Evolutionary conservation across 1,139 yeast genomes (phyloP).

Genomic region (Protomyces inouyei): DNA sequence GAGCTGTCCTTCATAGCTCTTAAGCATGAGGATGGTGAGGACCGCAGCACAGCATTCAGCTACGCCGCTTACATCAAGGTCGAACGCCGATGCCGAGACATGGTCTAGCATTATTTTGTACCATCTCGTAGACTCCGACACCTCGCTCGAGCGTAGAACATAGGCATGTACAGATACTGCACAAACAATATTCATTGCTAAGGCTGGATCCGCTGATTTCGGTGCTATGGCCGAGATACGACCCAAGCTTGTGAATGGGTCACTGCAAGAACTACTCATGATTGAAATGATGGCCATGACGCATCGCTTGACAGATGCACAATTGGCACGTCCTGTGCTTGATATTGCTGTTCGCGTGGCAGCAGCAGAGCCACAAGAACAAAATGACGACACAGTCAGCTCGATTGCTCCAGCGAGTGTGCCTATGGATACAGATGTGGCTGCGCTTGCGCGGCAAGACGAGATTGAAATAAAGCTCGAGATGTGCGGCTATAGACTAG

Average conservation of each 20-base stretch:
- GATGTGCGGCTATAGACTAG: conserved; percentile 67
- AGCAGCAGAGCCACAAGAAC: neutral
- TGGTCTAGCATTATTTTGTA: no score
- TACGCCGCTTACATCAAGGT: no score
- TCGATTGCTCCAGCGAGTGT: neutral
- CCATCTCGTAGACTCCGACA: no score
- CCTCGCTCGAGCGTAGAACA: no score
- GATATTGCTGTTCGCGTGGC: neutral
- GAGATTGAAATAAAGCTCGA: conserved; percentile 43
- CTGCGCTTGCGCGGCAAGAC: conserved; percentile 5
- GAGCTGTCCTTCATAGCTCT: no score
- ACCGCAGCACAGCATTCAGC: no score
- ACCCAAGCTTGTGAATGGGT: conserved; percentile 9
- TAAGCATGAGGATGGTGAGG: no score
- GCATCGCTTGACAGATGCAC: conserved; percentile 4
- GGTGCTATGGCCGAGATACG: neutral
- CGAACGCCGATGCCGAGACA: no score
- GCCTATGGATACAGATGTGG: neutral
- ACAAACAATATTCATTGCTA: no score
- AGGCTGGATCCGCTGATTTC: no score
- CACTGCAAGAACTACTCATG: conserved; percentile 20
- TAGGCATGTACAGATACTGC: no score
- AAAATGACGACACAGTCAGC: neutral
- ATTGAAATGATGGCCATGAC: conserved; percentile 23
- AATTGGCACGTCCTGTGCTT: neutral